Evolutionary conservation across 768 basidiomycete genomes (phyloP), one percentile per base, ranked within the genome.

Genomic region (Tricholoma sp.): DNA sequence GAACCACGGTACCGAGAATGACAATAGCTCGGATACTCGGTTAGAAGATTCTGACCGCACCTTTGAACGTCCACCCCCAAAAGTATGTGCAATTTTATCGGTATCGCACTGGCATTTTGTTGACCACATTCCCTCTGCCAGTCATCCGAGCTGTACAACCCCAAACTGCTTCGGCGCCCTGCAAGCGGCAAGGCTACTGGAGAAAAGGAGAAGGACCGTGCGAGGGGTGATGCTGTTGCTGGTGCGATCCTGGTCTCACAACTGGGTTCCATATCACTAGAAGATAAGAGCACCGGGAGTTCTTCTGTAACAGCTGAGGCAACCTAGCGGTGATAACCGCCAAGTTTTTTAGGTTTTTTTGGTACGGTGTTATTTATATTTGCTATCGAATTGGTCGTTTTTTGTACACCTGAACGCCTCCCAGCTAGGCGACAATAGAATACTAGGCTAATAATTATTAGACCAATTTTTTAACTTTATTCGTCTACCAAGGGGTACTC

Each of bases 41-140:
- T 58, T 72, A 29, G 83, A 80, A 29, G 83, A 84, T 3, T 62
- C 61, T 19, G 83, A 84, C 45, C 67, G 67, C 18, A 68, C 65
- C 11, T 80, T 72, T 57, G 81, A 84, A 60, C 72, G 82, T 41
- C 76, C 78, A 1, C 75, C 74, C 4, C 76, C 75, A 14, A 84
- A 77, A 69, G 78, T 78, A 60, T 50, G 65, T 58, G 2, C 16
- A 32, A 3, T 5, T 11, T 35, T 21, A 3, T 18, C 19, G 11
- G 7, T 6, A 54, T 19, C 52, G 5, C 34, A 6, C 3, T 18
- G 21, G 12, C 22, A 18, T 43, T 22, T 27, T n/a, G 27, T 24
- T 45, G 21, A 57, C 21, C 19, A 3, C 52, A 47, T 18, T 54
- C 37, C 47, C 1, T 34, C 16, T 41, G 21, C 32, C 51, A 72